phyloP scores from a whole-genome alignment of 164 flowering plant genomes.

The Nelumbo lutea region DNA sequence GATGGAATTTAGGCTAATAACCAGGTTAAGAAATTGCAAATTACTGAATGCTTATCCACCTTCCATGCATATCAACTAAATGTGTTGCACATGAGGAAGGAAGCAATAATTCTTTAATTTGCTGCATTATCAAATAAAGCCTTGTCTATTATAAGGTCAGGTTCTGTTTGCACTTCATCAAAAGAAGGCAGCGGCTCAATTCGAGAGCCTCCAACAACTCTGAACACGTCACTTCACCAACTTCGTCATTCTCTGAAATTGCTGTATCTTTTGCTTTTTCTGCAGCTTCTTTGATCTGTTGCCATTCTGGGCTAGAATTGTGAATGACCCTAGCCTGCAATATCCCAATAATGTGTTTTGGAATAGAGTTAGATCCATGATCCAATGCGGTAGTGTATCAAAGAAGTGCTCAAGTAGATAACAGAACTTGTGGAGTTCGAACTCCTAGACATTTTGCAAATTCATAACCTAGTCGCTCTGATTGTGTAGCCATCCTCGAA shows the following conservation, averaged over 20 bases:
- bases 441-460: conserved; percentile 94
- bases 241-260: conserved; percentile 70
- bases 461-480: conserved; percentile 97
- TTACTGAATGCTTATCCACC: not conserved
- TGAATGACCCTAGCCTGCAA: conserved; percentile 94
- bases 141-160: conserved; percentile 11
- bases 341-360: conserved; percentile 1
- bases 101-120: conserved; percentile 2
- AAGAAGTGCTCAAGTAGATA: conserved; percentile 8
- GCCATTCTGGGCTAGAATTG: conserved; percentile 81
- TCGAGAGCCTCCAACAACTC: conserved; percentile 98
- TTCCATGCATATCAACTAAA: not conserved
- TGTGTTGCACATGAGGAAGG: not conserved
- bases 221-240: conserved; percentile 87
- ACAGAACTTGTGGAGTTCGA: conserved; percentile 76
- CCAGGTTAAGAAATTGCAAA: not conserved
- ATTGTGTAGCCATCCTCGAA: conserved; percentile 98
- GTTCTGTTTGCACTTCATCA: conserved; percentile 66
- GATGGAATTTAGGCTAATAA: not conserved
- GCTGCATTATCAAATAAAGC: conserved; percentile 10
- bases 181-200: conserved; percentile 83
- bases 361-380: not conserved
- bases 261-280: conserved; percentile 80
- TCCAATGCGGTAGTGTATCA: not conserved
- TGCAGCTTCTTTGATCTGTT: conserved; percentile 79